These are phyloP conservation scores for Chionographis japonica DNA, from an alignment of 106 monocot genomes.

Conservation along the genomic window DNA sequence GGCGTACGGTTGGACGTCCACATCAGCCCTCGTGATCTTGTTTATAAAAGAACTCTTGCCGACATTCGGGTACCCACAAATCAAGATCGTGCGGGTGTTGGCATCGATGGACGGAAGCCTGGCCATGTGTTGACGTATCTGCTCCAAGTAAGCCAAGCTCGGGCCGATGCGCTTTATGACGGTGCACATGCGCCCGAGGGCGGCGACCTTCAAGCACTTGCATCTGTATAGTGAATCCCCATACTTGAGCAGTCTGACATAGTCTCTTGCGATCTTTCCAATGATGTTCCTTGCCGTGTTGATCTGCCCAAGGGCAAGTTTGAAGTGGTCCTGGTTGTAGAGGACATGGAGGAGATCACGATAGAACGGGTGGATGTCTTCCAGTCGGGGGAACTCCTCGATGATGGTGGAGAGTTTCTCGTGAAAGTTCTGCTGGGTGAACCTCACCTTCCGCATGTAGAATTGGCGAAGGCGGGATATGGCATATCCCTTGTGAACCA, in stretches of 20 bases:
- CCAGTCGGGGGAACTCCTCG: constrained; percentile 85
- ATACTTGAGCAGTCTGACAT: constrained; percentile 88
- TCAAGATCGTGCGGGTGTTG: constrained; percentile 81
- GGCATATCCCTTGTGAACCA: constrained; percentile 95
- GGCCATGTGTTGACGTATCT: constrained; percentile 90
- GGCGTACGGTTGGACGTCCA: constrained; percentile 97
- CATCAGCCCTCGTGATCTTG: constrained; percentile 91
- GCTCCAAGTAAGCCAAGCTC: constrained; percentile 91
- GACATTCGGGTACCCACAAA: constrained; percentile 97
- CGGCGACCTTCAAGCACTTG: constrained; percentile 93
- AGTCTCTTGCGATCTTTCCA: constrained; percentile 77
- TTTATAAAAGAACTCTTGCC: constrained; percentile 98
- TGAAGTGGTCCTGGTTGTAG: constrained; percentile 97
- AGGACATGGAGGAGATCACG: constrained; percentile 88
- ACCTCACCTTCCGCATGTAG: constrained; percentile 94
- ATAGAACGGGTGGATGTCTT: constrained; percentile 92
- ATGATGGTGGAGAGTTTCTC: constrained; percentile 89
- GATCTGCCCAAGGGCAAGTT: constrained; percentile 91
- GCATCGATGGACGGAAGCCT: constrained; percentile 97
- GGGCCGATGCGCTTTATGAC: constrained; percentile 74
- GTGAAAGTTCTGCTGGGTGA: constrained; percentile 83
- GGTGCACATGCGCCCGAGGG: constrained; percentile 91
- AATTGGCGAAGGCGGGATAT: constrained; percentile 87
- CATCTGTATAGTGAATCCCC: constrained; percentile 93
- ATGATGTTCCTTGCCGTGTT: constrained; percentile 93